A percentile compares a stretch with the other conserved stretches of the same genome.
Conservation (phyloP, 768 basidiomycete species). For the Amanita thiersii region DNA sequence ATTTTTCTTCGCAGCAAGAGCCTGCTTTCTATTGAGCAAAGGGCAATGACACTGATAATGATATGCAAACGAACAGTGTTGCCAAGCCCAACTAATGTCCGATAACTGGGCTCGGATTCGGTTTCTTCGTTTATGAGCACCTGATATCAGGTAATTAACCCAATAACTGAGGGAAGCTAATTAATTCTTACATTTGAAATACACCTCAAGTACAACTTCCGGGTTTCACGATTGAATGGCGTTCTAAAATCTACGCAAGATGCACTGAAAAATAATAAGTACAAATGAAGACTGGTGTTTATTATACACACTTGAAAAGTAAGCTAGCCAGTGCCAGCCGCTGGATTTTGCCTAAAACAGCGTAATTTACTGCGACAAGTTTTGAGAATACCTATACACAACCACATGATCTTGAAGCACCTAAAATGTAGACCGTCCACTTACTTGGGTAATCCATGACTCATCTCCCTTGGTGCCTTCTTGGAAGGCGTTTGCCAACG, state of each 20-base stretch:
- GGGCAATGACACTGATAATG: background rate
- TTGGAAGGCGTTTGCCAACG: slow-evolving; percentile 72
- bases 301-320: slow-evolving; percentile 71
- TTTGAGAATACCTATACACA: slow-evolving; percentile 44
- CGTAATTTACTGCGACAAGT: slow-evolving; percentile 42
- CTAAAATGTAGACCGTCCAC: slow-evolving; percentile 11
- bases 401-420: background rate
- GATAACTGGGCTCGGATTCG: slow-evolving; percentile 67
- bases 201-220: slow-evolving; percentile 34
- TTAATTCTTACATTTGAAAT: slow-evolving; percentile 34
- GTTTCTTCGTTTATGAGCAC: slow-evolving; percentile 38
- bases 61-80: slow-evolving; percentile 45
- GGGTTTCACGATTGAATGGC: slow-evolving; percentile 29
- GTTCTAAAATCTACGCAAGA: slow-evolving; percentile 50
- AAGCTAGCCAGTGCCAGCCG: slow-evolving; percentile 76
- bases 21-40: slow-evolving; percentile 25
- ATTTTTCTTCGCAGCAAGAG: slow-evolving; percentile 35
- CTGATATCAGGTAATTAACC: slow-evolving; percentile 18
- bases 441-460: slow-evolving; percentile 45
- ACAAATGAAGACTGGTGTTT: slow-evolving; percentile 1
- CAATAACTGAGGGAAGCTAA: background rate
- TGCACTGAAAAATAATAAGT: slow-evolving; percentile 32
- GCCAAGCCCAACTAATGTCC: slow-evolving; percentile 64
- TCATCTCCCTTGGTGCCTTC: slow-evolving; percentile 38
- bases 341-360: slow-evolving; percentile 56